Percentiles rank a stretch among this genome's conserved stretches.
phyloP scores from a whole-genome alignment of 2,329 filamentous ascomycete species.

The Ascochyta viciae-villosae region DNA sequence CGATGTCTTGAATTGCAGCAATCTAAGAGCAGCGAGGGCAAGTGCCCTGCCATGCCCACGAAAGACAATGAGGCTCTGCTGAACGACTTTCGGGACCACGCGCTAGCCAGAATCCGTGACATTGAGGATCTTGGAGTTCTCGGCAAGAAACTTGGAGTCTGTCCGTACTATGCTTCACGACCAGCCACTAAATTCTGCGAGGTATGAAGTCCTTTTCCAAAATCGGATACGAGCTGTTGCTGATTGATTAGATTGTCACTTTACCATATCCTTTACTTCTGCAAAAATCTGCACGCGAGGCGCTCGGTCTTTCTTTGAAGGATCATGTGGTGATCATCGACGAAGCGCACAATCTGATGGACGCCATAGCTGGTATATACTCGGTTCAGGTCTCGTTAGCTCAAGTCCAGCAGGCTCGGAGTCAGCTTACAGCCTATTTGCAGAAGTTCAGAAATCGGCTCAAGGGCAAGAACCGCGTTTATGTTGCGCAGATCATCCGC shows the following conservation, averaged over 20 bases:
- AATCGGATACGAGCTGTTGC: not conserved
- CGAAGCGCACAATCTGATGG: conserved; percentile 97
- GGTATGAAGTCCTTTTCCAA: conserved; percentile 41
- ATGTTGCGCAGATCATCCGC: conserved; percentile 85
- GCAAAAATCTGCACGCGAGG: conserved; percentile 85
- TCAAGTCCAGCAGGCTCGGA: conserved; percentile 75
- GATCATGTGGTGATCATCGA: conserved; percentile 94
- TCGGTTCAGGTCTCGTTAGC: conserved; percentile 76
- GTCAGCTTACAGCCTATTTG: conserved; percentile 81
- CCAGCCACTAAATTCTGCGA: conserved; percentile 82
- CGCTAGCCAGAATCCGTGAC: conserved; percentile 84
- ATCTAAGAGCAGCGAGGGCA: conserved; percentile 65
- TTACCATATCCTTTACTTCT: conserved; percentile 90
- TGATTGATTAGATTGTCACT: conserved; percentile 72
- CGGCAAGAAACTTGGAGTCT: conserved; percentile 80
- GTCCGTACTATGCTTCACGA: conserved; percentile 95
- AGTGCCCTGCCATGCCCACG: conserved; percentile 79
- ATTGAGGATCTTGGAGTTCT: conserved; percentile 88
- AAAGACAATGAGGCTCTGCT: conserved; percentile 75
- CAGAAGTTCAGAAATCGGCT: conserved; percentile 86
- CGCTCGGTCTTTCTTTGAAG: conserved; percentile 83
- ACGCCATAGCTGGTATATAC: conserved; percentile 87
- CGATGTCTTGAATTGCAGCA: conserved; percentile 90
- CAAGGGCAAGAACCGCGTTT: conserved; percentile 89
- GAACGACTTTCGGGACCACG: conserved; percentile 83